Conservation (phyloP, 805 yeast species). For the Lipomyces sp. region DNA sequence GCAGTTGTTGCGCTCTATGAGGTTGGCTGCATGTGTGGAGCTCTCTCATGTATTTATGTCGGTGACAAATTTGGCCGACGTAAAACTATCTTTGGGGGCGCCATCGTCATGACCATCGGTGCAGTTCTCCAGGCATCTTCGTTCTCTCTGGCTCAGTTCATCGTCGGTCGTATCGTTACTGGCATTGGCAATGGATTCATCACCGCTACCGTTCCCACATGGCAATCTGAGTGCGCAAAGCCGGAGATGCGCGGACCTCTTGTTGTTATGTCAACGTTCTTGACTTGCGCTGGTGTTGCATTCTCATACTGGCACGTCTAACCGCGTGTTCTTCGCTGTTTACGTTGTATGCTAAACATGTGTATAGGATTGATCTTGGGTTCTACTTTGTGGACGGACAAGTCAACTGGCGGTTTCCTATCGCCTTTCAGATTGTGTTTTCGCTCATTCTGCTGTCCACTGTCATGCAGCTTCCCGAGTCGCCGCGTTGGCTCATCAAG, state of each 20-base stretch:
- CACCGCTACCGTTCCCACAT: constrained; percentile 79
- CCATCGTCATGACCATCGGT: constrained; percentile 62
- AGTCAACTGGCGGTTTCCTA: constrained; percentile 76
- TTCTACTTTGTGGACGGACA: constrained; percentile 55
- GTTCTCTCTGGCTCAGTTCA: constrained; percentile 68
- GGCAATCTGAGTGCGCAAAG: constrained; percentile 77
- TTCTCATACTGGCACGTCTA: constrained; percentile 75
- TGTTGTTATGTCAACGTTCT: constrained; percentile 74
- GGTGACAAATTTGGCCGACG: constrained; percentile 74
- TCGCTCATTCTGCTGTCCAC: constrained; percentile 59
- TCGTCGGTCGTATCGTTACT: constrained; percentile 71
- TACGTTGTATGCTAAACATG: no score
- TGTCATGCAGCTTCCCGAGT: constrained; percentile 72
- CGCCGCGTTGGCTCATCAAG: constrained; percentile 81
- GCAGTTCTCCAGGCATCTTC: constrained; percentile 62
- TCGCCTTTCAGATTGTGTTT: constrained; percentile 71
- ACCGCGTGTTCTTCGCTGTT: no score
- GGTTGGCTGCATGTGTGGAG: constrained; percentile 77
- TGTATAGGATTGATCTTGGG: constrained; percentile 60
- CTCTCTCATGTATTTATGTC: constrained; percentile 60
- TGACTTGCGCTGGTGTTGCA: constrained; percentile 73
- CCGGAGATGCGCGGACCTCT: constrained; percentile 69
- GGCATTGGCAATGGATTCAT: constrained; percentile 79
- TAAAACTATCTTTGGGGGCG: constrained; percentile 61
- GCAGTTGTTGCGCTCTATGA: constrained; percentile 54